Base-by-base conservation (phyloP, 2,329 filamentous ascomycete species). In the Tolypocladium guangdongense region DNA sequence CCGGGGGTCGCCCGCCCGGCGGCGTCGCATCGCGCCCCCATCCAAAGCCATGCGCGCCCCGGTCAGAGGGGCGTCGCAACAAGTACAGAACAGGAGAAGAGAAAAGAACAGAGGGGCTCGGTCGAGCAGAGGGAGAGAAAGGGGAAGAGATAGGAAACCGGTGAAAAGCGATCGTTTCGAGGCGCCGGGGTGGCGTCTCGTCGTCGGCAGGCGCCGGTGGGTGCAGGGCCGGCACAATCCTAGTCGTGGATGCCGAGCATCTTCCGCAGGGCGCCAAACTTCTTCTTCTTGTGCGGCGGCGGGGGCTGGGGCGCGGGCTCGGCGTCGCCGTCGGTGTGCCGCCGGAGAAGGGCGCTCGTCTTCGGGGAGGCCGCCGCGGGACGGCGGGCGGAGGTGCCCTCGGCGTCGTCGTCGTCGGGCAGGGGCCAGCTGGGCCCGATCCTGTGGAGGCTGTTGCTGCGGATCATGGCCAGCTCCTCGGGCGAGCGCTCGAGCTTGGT, bases 191-290 rank as follows among this genome's bases (percentile, higher is more conserved):
- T 30, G 8, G 12, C 10, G n/a, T 32, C 14, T 45, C 16, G 24
- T 45, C 24, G 24, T 2, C 7, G 24, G 24, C 24, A n/a, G n/a
- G 7, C 16, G 1, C 39, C 7, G 5, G 18, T 4, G 33, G 43
- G 10, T 7, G 27, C 43, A 27, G 33, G 43, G 27, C 18, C n/a
- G 18, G 27, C 49, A 43, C 52, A 50, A 20, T 45, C 52, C 69
- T 71, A 76, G 56, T 77, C 74, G 56, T 77, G 64, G 54, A 78
- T 64, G 43, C 73, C 66, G 68, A 89, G 86, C 66, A 86, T 84
- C 65, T 75, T 80, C 65, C 86, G 80, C 64, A 89, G 67, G 52
- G 74, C 71, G 43, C 77, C 76, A 67, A 89, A 88, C 68, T 84
- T 87, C 76, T 88, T 88, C 71, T 78, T 81, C 71, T 69, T 76